These are phyloP conservation scores for Debaryomycetaceae sp. DNA, from an alignment of 1,139 yeast genomes.

Conservation along the genomic window DNA sequence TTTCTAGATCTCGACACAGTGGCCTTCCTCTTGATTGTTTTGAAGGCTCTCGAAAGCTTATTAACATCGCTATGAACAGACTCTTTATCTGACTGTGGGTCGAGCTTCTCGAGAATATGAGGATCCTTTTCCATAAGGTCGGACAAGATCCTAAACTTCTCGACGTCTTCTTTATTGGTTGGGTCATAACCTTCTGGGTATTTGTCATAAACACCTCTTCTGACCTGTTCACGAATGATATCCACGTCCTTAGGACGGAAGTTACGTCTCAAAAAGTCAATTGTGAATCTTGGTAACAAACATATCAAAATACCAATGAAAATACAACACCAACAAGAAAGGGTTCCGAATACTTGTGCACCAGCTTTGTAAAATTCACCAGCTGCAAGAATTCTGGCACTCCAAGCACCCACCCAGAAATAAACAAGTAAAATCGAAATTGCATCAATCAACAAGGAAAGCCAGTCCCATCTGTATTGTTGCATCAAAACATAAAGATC, in stretches of 20 bases:
- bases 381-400: conserved; percentile 33
- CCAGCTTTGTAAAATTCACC: conserved; percentile 57
- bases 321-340: conserved; percentile 50
- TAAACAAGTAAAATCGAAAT: conserved; percentile 51
- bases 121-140: conserved; percentile 36
- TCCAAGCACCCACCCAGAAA: conserved; percentile 65
- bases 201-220: conserved; percentile 43
- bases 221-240: conserved; percentile 49
- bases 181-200: conserved; percentile 60
- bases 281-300: conserved; percentile 51
- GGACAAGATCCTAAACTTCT: conserved; percentile 37
- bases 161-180: conserved; percentile 48
- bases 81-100: conserved; percentile 13
- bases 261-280: conserved; percentile 44
- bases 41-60: conserved; percentile 32
- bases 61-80: conserved; percentile 14
- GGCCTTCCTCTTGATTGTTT: conserved; percentile 31
- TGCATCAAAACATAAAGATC: conserved; percentile 52
- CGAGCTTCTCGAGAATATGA: conserved; percentile 32
- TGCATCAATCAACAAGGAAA: conserved; percentile 45
- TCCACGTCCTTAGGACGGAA: conserved; percentile 54
- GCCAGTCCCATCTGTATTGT: conserved; percentile 64
- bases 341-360: conserved; percentile 50
- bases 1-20: conserved; percentile 22
- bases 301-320: conserved; percentile 47